Conservation (phyloP, 495 filamentous ascomycete species). For the Podospora pseudoanserina region DNA sequence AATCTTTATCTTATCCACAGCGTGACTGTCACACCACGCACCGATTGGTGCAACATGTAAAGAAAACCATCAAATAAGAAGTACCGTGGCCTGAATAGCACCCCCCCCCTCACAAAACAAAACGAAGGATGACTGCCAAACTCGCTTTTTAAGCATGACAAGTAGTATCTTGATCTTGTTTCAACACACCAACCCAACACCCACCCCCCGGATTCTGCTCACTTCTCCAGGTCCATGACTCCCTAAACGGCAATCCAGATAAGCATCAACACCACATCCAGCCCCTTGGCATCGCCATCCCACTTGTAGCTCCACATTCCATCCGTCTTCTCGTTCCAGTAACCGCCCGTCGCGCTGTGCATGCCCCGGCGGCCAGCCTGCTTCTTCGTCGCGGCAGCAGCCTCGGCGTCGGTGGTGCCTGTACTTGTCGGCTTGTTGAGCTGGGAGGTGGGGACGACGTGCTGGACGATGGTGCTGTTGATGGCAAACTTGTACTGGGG, state of each 20-base stretch:
- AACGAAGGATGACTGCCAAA: not conserved
- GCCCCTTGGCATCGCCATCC: slow-evolving; percentile 75
- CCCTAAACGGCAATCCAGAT: slow-evolving; percentile 73
- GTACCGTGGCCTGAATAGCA: not conserved
- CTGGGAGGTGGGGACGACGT: slow-evolving; percentile 57
- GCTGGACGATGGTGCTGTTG: slow-evolving; percentile 97
- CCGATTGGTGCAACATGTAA: not conserved
- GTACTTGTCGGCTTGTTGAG: slow-evolving; percentile 44
- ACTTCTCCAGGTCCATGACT: not conserved
- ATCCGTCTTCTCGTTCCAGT: slow-evolving; percentile 96
- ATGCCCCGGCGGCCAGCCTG: slow-evolving; percentile 83
- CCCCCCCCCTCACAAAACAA: not conserved
- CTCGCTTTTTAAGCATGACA: not conserved
- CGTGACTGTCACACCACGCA: too few species aligned
- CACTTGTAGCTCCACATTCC: slow-evolving; percentile 99
- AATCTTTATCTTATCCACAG: too few species aligned
- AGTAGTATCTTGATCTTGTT: not conserved
- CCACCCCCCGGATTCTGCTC: not conserved
- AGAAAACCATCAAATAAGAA: not conserved
- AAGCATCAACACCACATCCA: slow-evolving; percentile 88
- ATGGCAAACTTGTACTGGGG: slow-evolving; percentile 83
- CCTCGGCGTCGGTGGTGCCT: not conserved
- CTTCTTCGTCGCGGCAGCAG: slow-evolving; percentile 50
- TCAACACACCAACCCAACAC: not conserved
- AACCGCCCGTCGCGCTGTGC: slow-evolving; percentile 92